A percentile compares a stretch with the other conserved stretches of the same genome.
These are phyloP conservation scores for Rhodotorula sp. DNA, from an alignment of 1,284 basidiomycete genomes.

Conservation along the genomic window DNA sequence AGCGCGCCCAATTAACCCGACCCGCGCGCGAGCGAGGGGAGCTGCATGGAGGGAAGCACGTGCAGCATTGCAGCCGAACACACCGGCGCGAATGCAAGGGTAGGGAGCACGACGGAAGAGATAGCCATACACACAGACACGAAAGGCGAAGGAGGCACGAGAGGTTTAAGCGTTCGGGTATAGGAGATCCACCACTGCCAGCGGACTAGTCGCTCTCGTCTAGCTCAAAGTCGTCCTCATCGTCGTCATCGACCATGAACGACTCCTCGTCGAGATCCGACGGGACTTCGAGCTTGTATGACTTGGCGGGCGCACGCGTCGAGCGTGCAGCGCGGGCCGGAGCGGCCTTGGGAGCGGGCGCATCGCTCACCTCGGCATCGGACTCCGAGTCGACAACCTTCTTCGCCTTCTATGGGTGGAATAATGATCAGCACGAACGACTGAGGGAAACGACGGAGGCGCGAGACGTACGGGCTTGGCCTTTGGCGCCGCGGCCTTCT, in stretches of 20 bases:
- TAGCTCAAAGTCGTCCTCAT: slow-evolving; percentile 25
- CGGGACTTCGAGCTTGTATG: slow-evolving; percentile 14
- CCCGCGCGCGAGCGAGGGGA: background rate
- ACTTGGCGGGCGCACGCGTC: slow-evolving; percentile 22
- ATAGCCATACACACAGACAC: background rate
- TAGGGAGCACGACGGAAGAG: background rate
- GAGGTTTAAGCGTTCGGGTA: background rate
- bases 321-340: slow-evolving; percentile 16
- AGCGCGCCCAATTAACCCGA: too few relatives aligned
- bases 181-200: too few relatives aligned
- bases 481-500: slow-evolving; percentile 48
- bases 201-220: slow-evolving; percentile 11
- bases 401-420: background rate
- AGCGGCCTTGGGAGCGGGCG: background rate
- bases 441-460: slow-evolving; percentile 50
- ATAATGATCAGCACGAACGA: background rate
- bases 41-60: background rate
- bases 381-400: slow-evolving; percentile 14
- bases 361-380: slow-evolving; percentile 14
- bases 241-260: slow-evolving; percentile 29
- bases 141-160: background rate
- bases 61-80: background rate
- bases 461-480: slow-evolving; percentile 48
- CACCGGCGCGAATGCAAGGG: background rate
- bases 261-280: slow-evolving; percentile 17